Evolutionary conservation across 441 rosid species (phyloP).

Genomic region (Syzygium malaccense): DNA sequence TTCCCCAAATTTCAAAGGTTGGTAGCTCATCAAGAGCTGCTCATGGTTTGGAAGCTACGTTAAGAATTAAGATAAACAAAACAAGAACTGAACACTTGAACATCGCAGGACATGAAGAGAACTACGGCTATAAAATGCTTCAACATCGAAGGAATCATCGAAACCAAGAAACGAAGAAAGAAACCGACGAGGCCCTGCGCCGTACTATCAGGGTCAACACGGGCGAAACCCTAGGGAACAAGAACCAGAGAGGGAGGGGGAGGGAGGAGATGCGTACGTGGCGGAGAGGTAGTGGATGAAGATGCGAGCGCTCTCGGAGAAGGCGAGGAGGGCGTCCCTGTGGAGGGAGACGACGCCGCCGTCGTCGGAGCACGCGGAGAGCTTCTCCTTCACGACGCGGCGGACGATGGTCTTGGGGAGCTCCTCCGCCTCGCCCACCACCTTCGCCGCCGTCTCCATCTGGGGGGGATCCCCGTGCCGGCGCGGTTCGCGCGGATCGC

Average conservation of each 20-base stretch:
- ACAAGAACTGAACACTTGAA: not conserved
- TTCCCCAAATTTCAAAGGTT: not conserved
- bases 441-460: conserved; percentile 7
- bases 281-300: conserved; percentile 95
- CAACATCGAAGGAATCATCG: not conserved
- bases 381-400: conserved; percentile 85
- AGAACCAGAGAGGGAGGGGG: not conserved
- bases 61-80: not conserved
- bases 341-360: conserved; percentile 56
- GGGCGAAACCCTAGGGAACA: not conserved
- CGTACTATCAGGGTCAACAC: not conserved
- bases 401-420: conserved; percentile 79
- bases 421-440: conserved; percentile 59
- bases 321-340: conserved; percentile 78
- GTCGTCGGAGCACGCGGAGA: conserved; percentile 60
- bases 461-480: not conserved
- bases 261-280: conserved; percentile 34
- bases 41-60: not conserved
- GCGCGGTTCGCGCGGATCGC: not conserved
- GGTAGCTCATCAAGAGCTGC: not conserved
- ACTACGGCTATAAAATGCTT: not conserved
- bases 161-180: not conserved
- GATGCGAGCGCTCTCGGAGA: conserved; percentile 87
- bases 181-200: not conserved
- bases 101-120: not conserved